phyloP scores from a whole-genome alignment of 352 stramenopile species.

The Aphanomyces astaci region DNA sequence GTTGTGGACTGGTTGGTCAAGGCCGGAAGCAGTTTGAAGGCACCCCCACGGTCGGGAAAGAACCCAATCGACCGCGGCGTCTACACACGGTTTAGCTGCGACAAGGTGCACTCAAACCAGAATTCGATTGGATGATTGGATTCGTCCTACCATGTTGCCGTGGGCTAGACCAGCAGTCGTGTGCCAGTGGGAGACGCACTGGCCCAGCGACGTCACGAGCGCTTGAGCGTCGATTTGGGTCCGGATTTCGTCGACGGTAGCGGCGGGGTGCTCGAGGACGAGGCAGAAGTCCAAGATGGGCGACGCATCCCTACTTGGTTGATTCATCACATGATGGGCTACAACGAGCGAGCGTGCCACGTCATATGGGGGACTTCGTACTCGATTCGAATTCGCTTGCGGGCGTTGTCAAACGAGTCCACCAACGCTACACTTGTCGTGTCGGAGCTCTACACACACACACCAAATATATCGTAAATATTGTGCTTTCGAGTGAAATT shows the following conservation, averaged over 20 bases:
- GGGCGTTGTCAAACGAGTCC: slow-evolving; percentile 20
- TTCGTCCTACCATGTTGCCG: slow-evolving; percentile 49
- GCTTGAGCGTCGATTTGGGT: slow-evolving; percentile 29
- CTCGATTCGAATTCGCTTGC: slow-evolving; percentile 12
- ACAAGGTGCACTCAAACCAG: no score
- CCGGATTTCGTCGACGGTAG: slow-evolving; percentile 36
- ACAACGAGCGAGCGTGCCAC: no score
- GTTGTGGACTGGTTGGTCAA: slow-evolving; percentile 31
- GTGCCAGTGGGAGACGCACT: slow-evolving; percentile 56
- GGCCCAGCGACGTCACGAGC: slow-evolving; percentile 37
- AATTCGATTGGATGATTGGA: neutral
- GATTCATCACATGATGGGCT: no score
- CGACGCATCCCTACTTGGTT: slow-evolving; percentile 32
- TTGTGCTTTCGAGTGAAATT: no score
- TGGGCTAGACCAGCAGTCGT: slow-evolving; percentile 40
- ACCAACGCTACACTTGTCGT: neutral
- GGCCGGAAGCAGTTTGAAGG: slow-evolving; percentile 35
- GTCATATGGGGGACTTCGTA: neutral
- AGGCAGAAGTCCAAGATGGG: slow-evolving; percentile 49
- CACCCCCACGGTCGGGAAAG: neutral
- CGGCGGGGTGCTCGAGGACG: slow-evolving; percentile 45
- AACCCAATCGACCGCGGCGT: neutral
- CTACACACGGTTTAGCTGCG: no score
- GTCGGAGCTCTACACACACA: no score
- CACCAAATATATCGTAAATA: no score